Conservation (phyloP, 345 rosid genomes). For the Brassica nigra region DNA sequence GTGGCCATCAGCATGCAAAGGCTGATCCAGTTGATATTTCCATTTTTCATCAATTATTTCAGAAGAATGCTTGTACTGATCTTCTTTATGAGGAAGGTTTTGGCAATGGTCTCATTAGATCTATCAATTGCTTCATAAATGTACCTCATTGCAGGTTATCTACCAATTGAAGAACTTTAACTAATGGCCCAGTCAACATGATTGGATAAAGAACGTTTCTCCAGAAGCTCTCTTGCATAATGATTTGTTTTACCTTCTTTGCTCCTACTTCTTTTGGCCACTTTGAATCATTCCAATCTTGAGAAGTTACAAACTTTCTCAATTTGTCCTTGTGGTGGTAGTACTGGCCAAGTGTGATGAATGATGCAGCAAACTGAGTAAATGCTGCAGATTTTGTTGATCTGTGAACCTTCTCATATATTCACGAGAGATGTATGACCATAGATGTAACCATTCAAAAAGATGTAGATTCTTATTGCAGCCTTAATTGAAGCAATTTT, state of each 20-base stretch:
- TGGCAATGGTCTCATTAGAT: background rate
- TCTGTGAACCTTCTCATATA: background rate
- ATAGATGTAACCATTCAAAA: background rate
- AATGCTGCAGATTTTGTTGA: background rate
- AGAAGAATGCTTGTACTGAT: background rate
- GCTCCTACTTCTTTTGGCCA: background rate
- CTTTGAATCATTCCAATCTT: background rate
- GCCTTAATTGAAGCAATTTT: background rate
- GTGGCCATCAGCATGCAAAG: too few relatives aligned
- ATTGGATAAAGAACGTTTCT: too few relatives aligned
- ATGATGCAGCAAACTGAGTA: background rate
- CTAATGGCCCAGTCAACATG: background rate
- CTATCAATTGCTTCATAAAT: too few relatives aligned
- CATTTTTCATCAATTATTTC: too few relatives aligned
- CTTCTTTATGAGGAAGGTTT: background rate
- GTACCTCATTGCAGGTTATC: background rate
- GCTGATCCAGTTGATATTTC: too few relatives aligned
- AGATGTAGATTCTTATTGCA: background rate
- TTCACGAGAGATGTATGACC: background rate
- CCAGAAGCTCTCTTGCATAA: background rate
- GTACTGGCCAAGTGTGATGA: background rate
- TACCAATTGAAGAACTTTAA: background rate
- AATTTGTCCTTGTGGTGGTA: background rate
- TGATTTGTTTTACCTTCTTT: background rate
- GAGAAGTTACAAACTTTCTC: background rate